Conservation (phyloP, 192 early-diverging fungal species). For the Backusella psychrophila region DNA sequence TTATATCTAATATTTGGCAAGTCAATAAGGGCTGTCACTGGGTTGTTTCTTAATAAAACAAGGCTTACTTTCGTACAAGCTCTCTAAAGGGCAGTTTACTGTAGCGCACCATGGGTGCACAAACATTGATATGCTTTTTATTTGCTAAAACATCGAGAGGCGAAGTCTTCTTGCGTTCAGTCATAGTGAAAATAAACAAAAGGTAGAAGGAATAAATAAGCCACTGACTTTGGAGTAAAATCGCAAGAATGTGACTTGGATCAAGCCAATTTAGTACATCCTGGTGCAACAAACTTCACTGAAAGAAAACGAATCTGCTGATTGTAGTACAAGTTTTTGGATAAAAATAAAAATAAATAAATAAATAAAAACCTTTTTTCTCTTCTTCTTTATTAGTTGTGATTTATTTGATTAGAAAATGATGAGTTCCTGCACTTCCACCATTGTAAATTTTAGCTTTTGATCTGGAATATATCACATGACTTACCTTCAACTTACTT, state of each 20-base stretch:
- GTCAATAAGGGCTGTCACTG: neutral
- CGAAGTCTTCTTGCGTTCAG: slow-evolving; percentile 4
- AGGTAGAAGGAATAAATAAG: neutral
- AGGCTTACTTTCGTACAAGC: slow-evolving; percentile 70
- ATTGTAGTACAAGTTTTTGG: neutral
- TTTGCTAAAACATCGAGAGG: slow-evolving; percentile 51
- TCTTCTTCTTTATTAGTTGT: neutral
- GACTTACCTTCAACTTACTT: neutral
- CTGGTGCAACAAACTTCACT: neutral
- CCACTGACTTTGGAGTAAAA: neutral
- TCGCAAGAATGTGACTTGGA: neutral
- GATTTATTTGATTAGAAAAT: neutral
- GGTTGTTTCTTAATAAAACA: slow-evolving; percentile 10
- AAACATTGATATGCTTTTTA: slow-evolving; percentile 72
- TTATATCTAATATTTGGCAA: slow-evolving; percentile 59
- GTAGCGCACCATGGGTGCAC: slow-evolving; percentile 97
- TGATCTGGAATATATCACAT: neutral
- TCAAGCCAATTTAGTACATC: neutral
- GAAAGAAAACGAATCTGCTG: neutral
- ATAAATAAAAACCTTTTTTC: neutral
- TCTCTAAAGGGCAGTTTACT: slow-evolving; percentile 93
- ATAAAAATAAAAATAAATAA: neutral
- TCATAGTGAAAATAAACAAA: neutral
- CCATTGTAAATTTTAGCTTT: neutral
- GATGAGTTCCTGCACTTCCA: neutral